These are phyloP conservation scores for Vigna mungo DNA, from an alignment of 306 rosid species.

Conservation along the genomic window DNA sequence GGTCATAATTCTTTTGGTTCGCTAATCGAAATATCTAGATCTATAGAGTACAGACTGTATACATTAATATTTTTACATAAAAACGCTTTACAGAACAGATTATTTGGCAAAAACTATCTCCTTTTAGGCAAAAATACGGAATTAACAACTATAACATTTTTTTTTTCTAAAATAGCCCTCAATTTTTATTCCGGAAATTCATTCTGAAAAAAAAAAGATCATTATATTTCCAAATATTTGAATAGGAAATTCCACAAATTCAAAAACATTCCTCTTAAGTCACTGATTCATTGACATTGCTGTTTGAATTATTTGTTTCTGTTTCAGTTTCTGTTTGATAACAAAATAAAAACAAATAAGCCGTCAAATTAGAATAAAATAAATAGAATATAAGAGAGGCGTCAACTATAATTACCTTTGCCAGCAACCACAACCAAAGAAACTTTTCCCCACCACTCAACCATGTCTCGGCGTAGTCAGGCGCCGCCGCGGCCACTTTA, in stretches of 20 bases:
- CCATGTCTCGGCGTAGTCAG: slow-evolving; percentile 50
- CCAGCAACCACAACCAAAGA: not conserved
- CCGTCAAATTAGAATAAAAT: not conserved
- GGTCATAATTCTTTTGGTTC: not conserved
- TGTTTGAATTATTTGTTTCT: no score
- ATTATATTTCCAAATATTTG: not conserved
- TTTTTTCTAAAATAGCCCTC: not conserved
- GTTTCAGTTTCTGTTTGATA: not conserved
- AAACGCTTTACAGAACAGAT: slow-evolving; percentile 1
- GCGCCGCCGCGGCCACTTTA: slow-evolving; percentile 51
- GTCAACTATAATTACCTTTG: not conserved
- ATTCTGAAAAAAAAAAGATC: not conserved
- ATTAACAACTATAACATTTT: not conserved
- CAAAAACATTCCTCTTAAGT: not conserved
- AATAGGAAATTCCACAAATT: not conserved
- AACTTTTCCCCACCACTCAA: not conserved
- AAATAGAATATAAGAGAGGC: not conserved
- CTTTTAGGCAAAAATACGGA: not conserved
- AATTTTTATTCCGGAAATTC: not conserved
- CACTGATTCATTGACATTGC: not conserved
- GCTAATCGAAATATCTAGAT: slow-evolving; percentile 1
- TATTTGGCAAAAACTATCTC: not conserved
- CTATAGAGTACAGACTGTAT: not conserved
- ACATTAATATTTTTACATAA: not conserved
- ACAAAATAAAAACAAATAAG: not conserved